A percentile compares a stretch with the other conserved stretches of the same genome.
Conservation (phyloP, 306 rosid species). For the Macrotyloma uniflorum region DNA sequence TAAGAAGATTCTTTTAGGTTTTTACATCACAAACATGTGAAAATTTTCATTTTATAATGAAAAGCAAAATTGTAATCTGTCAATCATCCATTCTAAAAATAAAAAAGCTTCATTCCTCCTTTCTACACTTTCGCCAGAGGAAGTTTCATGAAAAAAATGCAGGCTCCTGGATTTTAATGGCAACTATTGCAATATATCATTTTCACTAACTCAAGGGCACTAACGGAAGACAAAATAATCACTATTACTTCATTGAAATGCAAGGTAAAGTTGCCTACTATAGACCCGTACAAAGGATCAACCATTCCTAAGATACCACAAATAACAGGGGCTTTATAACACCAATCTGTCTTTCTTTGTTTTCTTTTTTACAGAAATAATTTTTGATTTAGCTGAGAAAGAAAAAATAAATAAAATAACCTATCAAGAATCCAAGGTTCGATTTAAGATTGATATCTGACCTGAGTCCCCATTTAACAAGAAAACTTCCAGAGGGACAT, state of each 20-base stretch:
- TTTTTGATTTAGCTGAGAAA: neutral
- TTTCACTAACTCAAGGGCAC: neutral
- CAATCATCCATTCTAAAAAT: neutral
- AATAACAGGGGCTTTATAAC: neutral
- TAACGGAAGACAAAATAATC: neutral
- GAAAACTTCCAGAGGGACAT: constrained; percentile 91
- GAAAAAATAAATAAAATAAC: neutral
- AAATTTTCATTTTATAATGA: neutral
- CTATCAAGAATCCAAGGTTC: constrained; percentile 56
- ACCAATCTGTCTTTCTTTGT: neutral
- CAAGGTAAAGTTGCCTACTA: neutral
- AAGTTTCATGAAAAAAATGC: neutral
- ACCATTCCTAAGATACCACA: neutral
- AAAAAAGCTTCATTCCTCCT: neutral
- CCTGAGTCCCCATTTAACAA: constrained; percentile 94
- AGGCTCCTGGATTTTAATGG: neutral
- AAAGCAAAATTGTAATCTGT: neutral
- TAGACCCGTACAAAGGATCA: neutral
- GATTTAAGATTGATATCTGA: constrained; percentile 74
- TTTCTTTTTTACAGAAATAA: neutral
- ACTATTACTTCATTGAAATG: neutral
- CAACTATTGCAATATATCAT: neutral
- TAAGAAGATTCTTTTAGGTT: no score
- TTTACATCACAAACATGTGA: no score
- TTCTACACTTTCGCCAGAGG: neutral